Percentiles rank a stretch among this genome's conserved stretches.
phyloP scores from a whole-genome alignment of 352 stramenopile genomes.

The Phytophthora pisi region DNA sequence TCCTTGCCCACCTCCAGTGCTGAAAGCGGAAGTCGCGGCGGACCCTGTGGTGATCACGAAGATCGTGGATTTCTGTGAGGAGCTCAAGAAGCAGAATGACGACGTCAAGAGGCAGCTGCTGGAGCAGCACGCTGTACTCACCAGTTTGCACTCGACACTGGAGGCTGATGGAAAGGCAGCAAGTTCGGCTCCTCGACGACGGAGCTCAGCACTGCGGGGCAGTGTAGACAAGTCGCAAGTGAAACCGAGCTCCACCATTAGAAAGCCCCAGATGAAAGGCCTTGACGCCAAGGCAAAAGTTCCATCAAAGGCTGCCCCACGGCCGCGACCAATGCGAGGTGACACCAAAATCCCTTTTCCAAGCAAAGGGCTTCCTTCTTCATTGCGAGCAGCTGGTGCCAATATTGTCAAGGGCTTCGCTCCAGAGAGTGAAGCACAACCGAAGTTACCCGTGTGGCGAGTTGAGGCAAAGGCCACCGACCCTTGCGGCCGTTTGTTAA shows the following conservation, averaged over 20 bases:
- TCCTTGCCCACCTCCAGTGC: not conserved
- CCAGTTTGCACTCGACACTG: constrained; percentile 33
- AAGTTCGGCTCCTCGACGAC: not conserved
- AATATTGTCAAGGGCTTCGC: constrained; percentile 18
- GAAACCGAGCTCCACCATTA: not conserved
- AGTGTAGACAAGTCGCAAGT: not conserved
- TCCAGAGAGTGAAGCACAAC: not conserved
- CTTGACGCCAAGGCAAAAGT: not conserved
- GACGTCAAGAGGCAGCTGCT: constrained; percentile 56
- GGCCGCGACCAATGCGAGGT: constrained; percentile 29
- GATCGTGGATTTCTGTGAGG: constrained; percentile 62
- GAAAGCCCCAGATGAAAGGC: not conserved
- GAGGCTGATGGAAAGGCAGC: not conserved
- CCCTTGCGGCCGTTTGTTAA: not conserved
- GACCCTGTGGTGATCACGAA: constrained; percentile 44
- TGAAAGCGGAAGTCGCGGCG: constrained; percentile 5
- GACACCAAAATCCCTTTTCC: constrained; percentile 47
- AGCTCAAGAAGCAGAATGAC: constrained; percentile 64
- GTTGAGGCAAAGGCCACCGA: constrained; percentile 3
- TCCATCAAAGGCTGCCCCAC: constrained; percentile 5
- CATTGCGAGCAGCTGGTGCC: constrained; percentile 15
- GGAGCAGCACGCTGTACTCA: constrained; percentile 52
- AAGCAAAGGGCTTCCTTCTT: constrained; percentile 4
- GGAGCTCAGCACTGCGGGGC: not conserved
- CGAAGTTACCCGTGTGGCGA: not conserved